These are phyloP conservation scores for Sporothrix curviconia DNA, from an alignment of 2,329 filamentous ascomycete species.

Conservation along the genomic window DNA sequence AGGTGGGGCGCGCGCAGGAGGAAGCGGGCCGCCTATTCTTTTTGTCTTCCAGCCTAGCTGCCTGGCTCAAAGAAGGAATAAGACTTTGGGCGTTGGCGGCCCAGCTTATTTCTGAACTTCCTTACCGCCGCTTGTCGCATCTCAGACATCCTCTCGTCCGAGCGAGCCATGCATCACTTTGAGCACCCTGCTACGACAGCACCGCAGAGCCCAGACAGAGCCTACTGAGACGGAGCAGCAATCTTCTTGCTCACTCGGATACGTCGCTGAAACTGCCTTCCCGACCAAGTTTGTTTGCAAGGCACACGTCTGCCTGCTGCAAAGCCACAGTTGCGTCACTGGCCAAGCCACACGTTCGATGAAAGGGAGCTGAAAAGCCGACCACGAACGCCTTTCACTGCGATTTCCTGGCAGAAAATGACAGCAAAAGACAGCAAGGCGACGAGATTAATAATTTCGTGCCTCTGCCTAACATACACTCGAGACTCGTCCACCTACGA, in stretches of 20 bases:
- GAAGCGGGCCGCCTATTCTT: neutral
- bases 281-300: neutral
- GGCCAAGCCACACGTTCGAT: too few relatives aligned
- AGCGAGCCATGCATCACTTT: neutral
- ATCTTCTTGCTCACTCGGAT: neutral
- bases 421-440: neutral
- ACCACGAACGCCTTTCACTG: neutral
- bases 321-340: neutral
- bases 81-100: neutral
- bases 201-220: neutral
- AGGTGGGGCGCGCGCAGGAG: neutral
- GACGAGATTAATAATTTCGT: neutral
- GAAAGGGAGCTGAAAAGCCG: neutral
- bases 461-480: neutral
- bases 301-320: neutral
- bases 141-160: constrained; percentile 16
- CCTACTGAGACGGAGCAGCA: too few relatives aligned
- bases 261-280: neutral
- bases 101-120: neutral
- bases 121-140: constrained; percentile 8
- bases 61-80: neutral
- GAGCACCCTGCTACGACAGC: neutral
- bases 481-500: too few relatives aligned
- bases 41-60: too few relatives aligned
- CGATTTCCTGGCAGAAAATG: neutral